Evolutionary conservation across 139 green algal species (phyloP).

Genomic region (Micractinium sp.): DNA sequence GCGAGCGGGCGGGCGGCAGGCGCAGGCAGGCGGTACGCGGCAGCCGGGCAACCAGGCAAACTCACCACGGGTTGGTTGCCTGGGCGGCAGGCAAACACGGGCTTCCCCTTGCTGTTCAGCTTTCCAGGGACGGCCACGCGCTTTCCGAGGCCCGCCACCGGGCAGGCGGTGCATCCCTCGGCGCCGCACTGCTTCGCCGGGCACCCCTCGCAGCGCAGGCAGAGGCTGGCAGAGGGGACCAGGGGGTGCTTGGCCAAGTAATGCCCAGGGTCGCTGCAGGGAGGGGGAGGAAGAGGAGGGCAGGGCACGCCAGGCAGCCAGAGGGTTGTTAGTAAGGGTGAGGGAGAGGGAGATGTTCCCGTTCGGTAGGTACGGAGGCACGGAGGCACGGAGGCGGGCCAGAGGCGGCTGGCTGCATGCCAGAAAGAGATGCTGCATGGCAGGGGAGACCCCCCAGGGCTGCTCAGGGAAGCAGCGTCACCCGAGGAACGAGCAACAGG

Average conservation of each 20-base stretch:
- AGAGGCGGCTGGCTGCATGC: not conserved
- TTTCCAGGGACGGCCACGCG: not conserved
- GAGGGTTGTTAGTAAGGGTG: not conserved
- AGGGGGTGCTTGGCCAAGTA: conserved; percentile 10
- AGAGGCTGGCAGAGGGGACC: not conserved
- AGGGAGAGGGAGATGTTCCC: not conserved
- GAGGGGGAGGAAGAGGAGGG: not conserved
- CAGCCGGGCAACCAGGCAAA: too few relatives aligned
- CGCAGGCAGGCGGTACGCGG: too few relatives aligned
- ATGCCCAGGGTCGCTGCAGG: not conserved
- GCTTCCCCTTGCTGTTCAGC: not conserved
- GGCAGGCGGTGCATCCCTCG: not conserved
- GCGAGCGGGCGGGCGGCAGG: too few relatives aligned
- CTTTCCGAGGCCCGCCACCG: not conserved
- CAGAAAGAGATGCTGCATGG: not conserved
- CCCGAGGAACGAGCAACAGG: not conserved
- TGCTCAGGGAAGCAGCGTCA: not conserved
- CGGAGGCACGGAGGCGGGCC: too few relatives aligned
- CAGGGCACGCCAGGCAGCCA: not conserved
- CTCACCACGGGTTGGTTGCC: not conserved
- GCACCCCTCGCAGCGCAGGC: conserved; percentile 23
- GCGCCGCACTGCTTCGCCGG: not conserved
- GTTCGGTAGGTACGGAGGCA: not conserved
- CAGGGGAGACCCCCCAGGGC: too few relatives aligned
- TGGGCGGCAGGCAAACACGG: not conserved